Conservation (phyloP, 805 yeast genomes). For the Ogataea ganodermae region DNA sequence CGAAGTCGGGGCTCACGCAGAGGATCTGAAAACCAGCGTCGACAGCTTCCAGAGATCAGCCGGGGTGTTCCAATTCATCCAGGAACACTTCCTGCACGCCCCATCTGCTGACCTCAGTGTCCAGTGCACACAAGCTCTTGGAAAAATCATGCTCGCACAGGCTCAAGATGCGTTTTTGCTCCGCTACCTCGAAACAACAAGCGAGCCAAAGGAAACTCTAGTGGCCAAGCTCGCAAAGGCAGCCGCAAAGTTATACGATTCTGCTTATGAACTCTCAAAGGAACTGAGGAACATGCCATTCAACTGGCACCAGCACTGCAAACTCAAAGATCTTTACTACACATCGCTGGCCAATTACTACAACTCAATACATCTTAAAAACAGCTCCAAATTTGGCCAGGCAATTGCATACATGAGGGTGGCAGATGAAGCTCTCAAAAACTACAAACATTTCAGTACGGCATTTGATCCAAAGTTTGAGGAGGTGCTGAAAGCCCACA, state of each 20-base stretch:
- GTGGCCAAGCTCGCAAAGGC: slow-evolving; percentile 75
- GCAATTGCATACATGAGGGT: slow-evolving; percentile 55
- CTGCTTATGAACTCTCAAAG: slow-evolving; percentile 49
- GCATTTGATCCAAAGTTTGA: slow-evolving; percentile 30
- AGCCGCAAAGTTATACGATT: slow-evolving; percentile 55
- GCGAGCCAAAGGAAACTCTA: slow-evolving; percentile 59
- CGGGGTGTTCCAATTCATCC: slow-evolving; percentile 69
- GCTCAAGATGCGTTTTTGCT: slow-evolving; percentile 82
- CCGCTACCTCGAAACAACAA: slow-evolving; percentile 52
- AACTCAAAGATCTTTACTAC: slow-evolving; percentile 57
- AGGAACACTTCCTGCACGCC: slow-evolving; percentile 84
- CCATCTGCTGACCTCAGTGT: slow-evolving; percentile 79
- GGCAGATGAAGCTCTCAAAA: slow-evolving; percentile 42
- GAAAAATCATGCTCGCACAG: slow-evolving; percentile 74
- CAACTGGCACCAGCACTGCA: slow-evolving; percentile 54
- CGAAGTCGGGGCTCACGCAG: slow-evolving; percentile 43
- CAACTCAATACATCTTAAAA: slow-evolving; percentile 56
- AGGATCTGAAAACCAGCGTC: slow-evolving; percentile 59
- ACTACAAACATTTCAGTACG: slow-evolving; percentile 23
- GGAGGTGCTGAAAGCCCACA: slow-evolving; percentile 32
- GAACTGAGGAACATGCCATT: slow-evolving; percentile 31
- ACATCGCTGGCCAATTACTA: slow-evolving; percentile 61
- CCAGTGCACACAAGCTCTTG: slow-evolving; percentile 64
- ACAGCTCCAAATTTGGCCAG: slow-evolving; percentile 64
- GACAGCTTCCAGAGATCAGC: slow-evolving; percentile 71